Evolutionary conservation across 257 asterid species (phyloP).

Genomic region (Catharanthus roseus): DNA sequence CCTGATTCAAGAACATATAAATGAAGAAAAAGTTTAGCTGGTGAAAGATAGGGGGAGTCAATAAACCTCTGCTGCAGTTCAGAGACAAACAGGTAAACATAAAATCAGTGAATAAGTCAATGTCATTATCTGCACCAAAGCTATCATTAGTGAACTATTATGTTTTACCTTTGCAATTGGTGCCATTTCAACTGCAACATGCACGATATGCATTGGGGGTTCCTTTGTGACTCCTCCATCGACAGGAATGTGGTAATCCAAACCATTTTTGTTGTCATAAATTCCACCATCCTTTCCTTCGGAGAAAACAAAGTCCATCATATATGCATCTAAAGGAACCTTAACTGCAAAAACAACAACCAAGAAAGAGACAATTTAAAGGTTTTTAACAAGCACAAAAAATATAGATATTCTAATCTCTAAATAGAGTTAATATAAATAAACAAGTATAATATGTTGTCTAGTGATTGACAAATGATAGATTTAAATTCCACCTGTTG

Average conservation of each 20-base stretch:
- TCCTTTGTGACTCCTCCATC: constrained; percentile 74
- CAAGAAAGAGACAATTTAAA: constrained; percentile 7
- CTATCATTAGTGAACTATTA: neutral
- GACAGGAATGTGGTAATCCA: constrained; percentile 96
- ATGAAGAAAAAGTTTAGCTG: neutral
- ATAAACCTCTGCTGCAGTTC: neutral
- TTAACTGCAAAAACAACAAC: constrained; percentile 47
- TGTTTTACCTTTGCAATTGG: constrained; percentile 90
- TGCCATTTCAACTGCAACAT: constrained; percentile 96
- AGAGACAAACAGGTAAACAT: neutral
- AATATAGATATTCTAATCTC: neutral
- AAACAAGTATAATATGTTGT: neutral
- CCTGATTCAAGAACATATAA: neutral
- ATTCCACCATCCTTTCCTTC: constrained; percentile 85
- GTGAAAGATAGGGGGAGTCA: too few relatives aligned
- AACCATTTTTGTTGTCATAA: constrained; percentile 79
- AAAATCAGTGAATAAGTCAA: neutral
- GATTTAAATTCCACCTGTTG: constrained; percentile 55
- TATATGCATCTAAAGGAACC: constrained; percentile 91
- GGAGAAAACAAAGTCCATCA: constrained; percentile 96
- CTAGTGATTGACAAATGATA: neutral
- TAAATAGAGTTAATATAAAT: neutral
- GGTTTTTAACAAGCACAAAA: neutral
- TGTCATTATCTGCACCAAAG: too few relatives aligned
- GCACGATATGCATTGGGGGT: constrained; percentile 94